Percentiles rank a stretch among this genome's conserved stretches.
phyloP scores from a whole-genome alignment of 164 flowering plant genomes.

The Vitis rupestris region DNA sequence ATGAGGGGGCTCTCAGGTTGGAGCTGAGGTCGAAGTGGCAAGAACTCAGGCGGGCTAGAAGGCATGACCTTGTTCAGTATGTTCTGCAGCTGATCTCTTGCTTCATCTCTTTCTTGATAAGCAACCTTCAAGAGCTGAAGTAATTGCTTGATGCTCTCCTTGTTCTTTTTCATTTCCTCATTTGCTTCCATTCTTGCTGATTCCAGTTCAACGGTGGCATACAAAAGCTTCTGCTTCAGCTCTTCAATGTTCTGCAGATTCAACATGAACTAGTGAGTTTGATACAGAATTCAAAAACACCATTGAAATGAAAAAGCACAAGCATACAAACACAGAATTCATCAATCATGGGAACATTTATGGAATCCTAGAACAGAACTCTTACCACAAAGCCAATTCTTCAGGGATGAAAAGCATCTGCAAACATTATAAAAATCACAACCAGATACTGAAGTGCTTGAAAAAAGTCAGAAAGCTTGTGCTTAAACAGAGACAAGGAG shows the following conservation, averaged over 20 bases:
- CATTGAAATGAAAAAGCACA: not conserved
- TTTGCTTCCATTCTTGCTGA: slow-evolving; percentile 42
- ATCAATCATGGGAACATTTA: no score
- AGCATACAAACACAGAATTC: not conserved
- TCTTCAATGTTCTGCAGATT: slow-evolving; percentile 45
- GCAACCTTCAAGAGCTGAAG: slow-evolving; percentile 43
- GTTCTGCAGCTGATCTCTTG: slow-evolving; percentile 51
- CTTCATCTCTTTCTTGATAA: slow-evolving; percentile 70
- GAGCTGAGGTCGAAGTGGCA: slow-evolving; percentile 12
- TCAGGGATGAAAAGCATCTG: not conserved
- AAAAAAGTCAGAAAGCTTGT: not conserved
- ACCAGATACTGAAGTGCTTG: not conserved
- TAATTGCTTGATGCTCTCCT: slow-evolving; percentile 37
- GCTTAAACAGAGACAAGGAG: not conserved
- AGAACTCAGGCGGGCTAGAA: slow-evolving; percentile 18
- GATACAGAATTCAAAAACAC: not conserved
- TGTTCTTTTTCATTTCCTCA: slow-evolving; percentile 45
- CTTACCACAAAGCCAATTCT: not conserved
- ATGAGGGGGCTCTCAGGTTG: slow-evolving; percentile 26
- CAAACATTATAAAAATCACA: not conserved
- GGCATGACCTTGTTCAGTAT: slow-evolving; percentile 34
- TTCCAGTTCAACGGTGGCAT: slow-evolving; percentile 48
- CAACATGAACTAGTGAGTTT: slow-evolving; percentile 8
- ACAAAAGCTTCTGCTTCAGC: slow-evolving; percentile 48
- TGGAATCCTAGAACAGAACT: not conserved